Percentiles rank a stretch among this genome's conserved stretches.
Conservation (phyloP, 805 yeast species). For the Jamesozyma spencerorum region DNA sequence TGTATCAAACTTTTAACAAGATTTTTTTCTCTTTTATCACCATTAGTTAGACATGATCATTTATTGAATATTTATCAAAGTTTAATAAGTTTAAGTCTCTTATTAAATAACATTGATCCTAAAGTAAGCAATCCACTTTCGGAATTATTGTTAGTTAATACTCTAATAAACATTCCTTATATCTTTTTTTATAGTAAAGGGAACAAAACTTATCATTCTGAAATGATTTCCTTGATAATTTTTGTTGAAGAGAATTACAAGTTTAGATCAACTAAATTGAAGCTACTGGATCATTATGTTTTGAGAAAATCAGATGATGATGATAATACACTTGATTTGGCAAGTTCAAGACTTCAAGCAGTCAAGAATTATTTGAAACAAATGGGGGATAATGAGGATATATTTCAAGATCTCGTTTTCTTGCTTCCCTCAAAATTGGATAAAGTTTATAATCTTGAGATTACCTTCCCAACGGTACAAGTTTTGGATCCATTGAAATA, state of each 20-base stretch:
- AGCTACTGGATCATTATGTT: background rate
- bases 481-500: slow-evolving; percentile 21
- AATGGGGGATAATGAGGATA: slow-evolving; percentile 31
- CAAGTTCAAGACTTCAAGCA: slow-evolving; percentile 43
- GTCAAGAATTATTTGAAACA: slow-evolving; percentile 28
- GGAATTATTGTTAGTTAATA: slow-evolving; percentile 53
- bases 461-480: slow-evolving; percentile 27
- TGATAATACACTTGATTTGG: slow-evolving; percentile 30
- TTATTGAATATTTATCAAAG: slow-evolving; percentile 38
- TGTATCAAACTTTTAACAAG: slow-evolving; percentile 58
- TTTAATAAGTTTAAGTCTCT: slow-evolving; percentile 43
- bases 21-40: slow-evolving; percentile 53
- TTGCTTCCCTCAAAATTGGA: slow-evolving; percentile 8
- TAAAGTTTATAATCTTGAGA: slow-evolving; percentile 6
- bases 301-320: background rate
- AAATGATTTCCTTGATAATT: slow-evolving; percentile 1
- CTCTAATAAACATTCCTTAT: slow-evolving; percentile 54
- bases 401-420: slow-evolving; percentile 31
- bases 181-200: slow-evolving; percentile 34
- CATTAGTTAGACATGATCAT: slow-evolving; percentile 44
- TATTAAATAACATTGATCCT: slow-evolving; percentile 34
- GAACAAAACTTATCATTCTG: background rate
- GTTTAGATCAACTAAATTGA: background rate
- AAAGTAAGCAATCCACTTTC: slow-evolving; percentile 44
- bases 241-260: background rate